Conservation (phyloP, 257 asterid species). For the Echites panduratus region DNA sequence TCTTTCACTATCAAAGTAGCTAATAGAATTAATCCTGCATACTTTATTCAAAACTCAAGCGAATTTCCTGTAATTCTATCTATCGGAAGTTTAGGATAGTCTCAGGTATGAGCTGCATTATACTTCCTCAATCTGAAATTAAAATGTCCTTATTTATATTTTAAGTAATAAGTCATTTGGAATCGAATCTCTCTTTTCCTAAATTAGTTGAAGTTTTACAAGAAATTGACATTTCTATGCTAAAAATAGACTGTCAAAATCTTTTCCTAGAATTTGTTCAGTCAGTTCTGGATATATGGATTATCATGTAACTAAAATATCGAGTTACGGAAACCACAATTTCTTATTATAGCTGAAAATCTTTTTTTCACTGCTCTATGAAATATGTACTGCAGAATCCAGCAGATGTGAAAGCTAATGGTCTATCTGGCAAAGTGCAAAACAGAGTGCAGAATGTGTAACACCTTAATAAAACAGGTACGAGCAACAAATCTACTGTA, state of each 20-base stretch:
- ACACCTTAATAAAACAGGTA: conserved; percentile 10
- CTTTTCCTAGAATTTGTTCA: too few relatives aligned
- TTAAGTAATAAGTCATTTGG: too few relatives aligned
- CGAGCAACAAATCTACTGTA: not conserved
- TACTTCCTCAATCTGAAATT: not conserved
- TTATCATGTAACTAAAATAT: too few relatives aligned
- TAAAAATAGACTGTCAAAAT: too few relatives aligned
- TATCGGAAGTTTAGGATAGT: not conserved
- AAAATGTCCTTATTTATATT: too few relatives aligned
- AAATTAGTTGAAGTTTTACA: too few relatives aligned
- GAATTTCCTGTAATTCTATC: not conserved
- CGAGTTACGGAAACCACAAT: not conserved
- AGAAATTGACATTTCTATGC: too few relatives aligned
- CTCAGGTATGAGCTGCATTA: not conserved
- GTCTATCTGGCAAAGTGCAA: conserved; percentile 16
- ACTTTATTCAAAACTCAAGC: not conserved
- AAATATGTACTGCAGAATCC: conserved; percentile 14
- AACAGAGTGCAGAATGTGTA: conserved; percentile 14
- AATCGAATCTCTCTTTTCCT: too few relatives aligned
- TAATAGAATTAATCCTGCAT: not conserved
- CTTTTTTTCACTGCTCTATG: not conserved
- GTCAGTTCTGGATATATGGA: too few relatives aligned
- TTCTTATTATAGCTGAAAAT: not conserved
- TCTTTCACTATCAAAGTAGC: not conserved
- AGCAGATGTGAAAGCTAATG: conserved; percentile 13